Percentiles rank a stretch among this genome's conserved stretches.
phyloP scores from a whole-genome alignment of 495 filamentous ascomycete genomes.

The Apiosordaria backusii region DNA sequence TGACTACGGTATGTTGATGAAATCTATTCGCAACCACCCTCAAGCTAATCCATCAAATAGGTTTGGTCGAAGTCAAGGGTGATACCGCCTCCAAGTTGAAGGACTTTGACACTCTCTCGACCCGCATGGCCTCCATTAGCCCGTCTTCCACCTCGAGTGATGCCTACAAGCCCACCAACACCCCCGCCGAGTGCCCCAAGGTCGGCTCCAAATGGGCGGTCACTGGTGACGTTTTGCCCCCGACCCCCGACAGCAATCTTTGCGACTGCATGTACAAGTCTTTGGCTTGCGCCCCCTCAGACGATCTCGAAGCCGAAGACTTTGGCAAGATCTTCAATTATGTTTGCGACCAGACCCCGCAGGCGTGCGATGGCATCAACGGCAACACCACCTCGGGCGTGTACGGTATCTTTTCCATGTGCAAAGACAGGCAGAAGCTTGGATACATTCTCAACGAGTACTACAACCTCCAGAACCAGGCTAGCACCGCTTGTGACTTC shows the following conservation, averaged over 20 bases:
- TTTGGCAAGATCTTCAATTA: conserved; percentile 65
- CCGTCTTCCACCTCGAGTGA: conserved; percentile 62
- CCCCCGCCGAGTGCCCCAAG: conserved; percentile 68
- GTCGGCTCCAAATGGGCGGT: conserved; percentile 65
- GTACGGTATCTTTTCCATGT: conserved; percentile 92
- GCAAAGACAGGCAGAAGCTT: conserved; percentile 70
- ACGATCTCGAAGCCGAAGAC: conserved; percentile 44
- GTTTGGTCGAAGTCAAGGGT: conserved; percentile 63
- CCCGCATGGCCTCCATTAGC: conserved; percentile 62
- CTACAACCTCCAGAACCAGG: conserved; percentile 60
- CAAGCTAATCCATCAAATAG: conserved; percentile 21
- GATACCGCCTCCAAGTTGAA: conserved; percentile 56
- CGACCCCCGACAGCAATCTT: conserved; percentile 66
- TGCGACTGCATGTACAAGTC: conserved; percentile 79
- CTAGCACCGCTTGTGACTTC: conserved; percentile 70
- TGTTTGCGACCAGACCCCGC: conserved; percentile 60
- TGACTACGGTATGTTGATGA: conserved; percentile 63
- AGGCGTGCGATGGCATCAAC: conserved; percentile 64
- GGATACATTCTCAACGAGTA: conserved; percentile 78
- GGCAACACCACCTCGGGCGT: conserved; percentile 66
- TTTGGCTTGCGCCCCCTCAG: conserved; percentile 64
- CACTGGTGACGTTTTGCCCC: conserved; percentile 62
- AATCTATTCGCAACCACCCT: not conserved
- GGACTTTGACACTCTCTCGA: conserved; percentile 74
- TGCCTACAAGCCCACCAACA: conserved; percentile 76